These are phyloP conservation scores for Aspergillus fumigatiaffinis DNA, from an alignment of 2,329 filamentous ascomycete genomes.

Conservation along the genomic window DNA sequence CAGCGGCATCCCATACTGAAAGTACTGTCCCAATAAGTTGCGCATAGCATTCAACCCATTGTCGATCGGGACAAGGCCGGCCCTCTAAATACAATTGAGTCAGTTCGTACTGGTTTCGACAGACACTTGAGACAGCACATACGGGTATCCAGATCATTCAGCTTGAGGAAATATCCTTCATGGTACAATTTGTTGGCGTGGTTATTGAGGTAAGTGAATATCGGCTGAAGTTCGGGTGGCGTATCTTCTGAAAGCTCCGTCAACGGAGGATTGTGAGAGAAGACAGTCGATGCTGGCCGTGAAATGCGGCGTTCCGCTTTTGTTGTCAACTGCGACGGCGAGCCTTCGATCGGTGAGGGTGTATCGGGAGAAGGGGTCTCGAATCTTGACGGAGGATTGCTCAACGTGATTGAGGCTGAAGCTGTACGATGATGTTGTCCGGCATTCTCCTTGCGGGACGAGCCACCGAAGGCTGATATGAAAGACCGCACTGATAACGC, in stretches of 20 bases:
- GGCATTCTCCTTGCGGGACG: constrained; percentile 34
- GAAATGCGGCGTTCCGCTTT: constrained; percentile 52
- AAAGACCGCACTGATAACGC: constrained; percentile 70
- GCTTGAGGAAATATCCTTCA: constrained; percentile 94
- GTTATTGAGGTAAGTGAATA: constrained; percentile 90
- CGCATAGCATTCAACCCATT: constrained; percentile 95
- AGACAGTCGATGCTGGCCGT: constrained; percentile 78
- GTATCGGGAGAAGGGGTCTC: constrained; percentile 35
- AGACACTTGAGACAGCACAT: constrained; percentile 41
- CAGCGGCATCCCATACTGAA: constrained; percentile 91
- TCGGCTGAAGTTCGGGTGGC: constrained; percentile 86
- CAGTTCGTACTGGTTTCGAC: constrained; percentile 17
- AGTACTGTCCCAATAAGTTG: constrained; percentile 93
- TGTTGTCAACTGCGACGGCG: constrained; percentile 39
- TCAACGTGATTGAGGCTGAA: constrained; percentile 17
- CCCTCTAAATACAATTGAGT: constrained; percentile 60
- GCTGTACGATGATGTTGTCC: constrained; percentile 26
- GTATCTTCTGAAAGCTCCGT: constrained; percentile 84
- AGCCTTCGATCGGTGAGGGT: constrained; percentile 32
- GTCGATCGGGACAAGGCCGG: constrained; percentile 76
- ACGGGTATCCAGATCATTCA: constrained; percentile 93
- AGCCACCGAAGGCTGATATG: constrained; percentile 59
- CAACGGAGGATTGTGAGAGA: constrained; percentile 77
- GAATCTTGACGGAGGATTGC: constrained; percentile 22
- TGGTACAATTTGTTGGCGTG: constrained; percentile 96